A percentile compares a stretch with the other conserved stretches of the same genome.
Evolutionary conservation across 768 basidiomycete species (phyloP).

Genomic region (Boletus sp.): DNA sequence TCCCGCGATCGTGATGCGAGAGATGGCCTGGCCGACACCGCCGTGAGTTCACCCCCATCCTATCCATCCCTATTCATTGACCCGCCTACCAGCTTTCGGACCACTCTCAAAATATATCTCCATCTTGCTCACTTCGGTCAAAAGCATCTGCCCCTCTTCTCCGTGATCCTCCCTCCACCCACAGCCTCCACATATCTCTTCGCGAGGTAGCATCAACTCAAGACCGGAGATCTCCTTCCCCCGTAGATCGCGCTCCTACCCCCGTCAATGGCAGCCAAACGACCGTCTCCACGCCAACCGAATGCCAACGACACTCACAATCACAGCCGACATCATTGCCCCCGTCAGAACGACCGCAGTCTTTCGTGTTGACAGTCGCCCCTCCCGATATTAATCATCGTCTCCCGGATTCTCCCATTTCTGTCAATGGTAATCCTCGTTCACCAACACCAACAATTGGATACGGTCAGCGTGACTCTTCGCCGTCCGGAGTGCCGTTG

Average conservation of each 20-base stretch:
- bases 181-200: constrained; percentile 15
- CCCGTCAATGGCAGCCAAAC: not conserved
- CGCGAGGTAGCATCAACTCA: constrained; percentile 6
- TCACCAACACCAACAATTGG: not conserved
- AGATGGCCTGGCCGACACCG: constrained; percentile 35
- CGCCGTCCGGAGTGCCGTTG: constrained; percentile 1
- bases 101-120: constrained; percentile 1
- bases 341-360: constrained; percentile 31
- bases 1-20: constrained; percentile 24
- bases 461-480: not conserved
- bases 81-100: constrained; percentile 8
- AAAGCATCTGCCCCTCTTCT: constrained; percentile 22
- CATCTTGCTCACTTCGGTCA: constrained; percentile 17
- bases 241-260: constrained; percentile 7
- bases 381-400: constrained; percentile 31
- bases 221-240: constrained; percentile 11
- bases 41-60: constrained; percentile 34
- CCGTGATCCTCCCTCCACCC: constrained; percentile 25
- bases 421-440: constrained; percentile 2
- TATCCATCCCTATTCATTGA: not conserved
- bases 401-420: constrained; percentile 1
- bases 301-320: constrained; percentile 9
- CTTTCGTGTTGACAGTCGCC: constrained; percentile 43
- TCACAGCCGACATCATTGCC: constrained; percentile 11
- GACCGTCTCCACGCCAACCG: constrained; percentile 19